Percentiles rank a stretch among this genome's conserved stretches.
Evolutionary conservation across 257 asterid genomes (phyloP).

Genomic region (Solanum arcanum): DNA sequence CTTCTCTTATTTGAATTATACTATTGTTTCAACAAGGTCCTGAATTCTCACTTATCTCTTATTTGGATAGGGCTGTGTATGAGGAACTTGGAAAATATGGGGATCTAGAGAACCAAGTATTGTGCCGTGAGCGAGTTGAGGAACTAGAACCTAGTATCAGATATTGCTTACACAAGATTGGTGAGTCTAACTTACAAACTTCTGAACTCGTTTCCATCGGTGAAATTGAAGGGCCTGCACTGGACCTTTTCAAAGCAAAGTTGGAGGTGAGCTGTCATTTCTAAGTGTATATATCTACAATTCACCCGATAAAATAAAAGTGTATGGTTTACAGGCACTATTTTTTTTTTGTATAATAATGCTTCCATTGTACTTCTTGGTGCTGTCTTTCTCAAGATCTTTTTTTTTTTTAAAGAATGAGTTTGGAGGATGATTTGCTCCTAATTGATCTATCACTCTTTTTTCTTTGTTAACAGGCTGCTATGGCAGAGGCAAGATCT

Average conservation of each 20-base stretch:
- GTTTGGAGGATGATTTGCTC: neutral
- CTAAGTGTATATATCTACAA: neutral
- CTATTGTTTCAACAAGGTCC: neutral
- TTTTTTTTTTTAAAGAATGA: neutral
- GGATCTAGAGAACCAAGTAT: slow-evolving; percentile 77
- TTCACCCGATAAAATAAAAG: neutral
- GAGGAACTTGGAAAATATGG: slow-evolving; percentile 99
- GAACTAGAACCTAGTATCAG: slow-evolving; percentile 88
- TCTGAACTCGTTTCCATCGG: slow-evolving; percentile 77
- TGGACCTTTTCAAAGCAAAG: slow-evolving; percentile 88
- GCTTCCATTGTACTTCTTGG: neutral
- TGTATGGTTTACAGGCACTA: neutral
- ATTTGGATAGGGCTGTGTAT: slow-evolving; percentile 74
- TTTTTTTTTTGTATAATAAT: neutral
- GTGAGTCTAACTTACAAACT: slow-evolving; percentile 75
- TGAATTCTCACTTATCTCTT: slow-evolving; percentile 8
- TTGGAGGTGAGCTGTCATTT: slow-evolving; percentile 54
- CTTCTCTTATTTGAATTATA: neutral
- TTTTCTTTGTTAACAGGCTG: slow-evolving; percentile 56
- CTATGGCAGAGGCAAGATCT: slow-evolving; percentile 94
- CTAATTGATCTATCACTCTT: slow-evolving; percentile 6
- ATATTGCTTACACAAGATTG: slow-evolving; percentile 86
- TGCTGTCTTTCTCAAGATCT: neutral
- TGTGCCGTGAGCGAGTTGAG: slow-evolving; percentile 93
- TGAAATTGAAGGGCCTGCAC: slow-evolving; percentile 95